A percentile compares a stretch with the other conserved stretches of the same genome.
These are phyloP conservation scores for Diaporthe velutina DNA, from an alignment of 2,329 filamentous ascomycete genomes.

Conservation along the genomic window DNA sequence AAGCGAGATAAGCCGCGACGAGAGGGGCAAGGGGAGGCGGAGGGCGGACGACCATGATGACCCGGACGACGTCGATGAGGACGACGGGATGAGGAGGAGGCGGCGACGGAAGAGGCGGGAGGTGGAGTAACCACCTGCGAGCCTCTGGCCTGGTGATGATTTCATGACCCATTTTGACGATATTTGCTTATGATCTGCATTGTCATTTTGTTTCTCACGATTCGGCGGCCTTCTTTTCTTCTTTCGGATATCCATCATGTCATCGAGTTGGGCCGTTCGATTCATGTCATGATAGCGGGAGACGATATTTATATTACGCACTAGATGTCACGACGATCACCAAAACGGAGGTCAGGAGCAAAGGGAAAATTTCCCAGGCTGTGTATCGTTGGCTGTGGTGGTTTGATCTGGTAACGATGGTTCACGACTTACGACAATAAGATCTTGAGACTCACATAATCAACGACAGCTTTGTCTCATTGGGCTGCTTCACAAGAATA, in stretches of 20 bases:
- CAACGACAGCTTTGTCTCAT: constrained; percentile 22
- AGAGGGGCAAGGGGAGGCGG: constrained; percentile 38
- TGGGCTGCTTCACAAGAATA: not conserved
- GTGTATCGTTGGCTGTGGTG: not conserved
- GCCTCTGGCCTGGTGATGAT: constrained; percentile 6
- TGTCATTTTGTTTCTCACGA: not conserved
- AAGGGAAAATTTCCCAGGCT: not conserved
- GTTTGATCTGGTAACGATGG: constrained; percentile 24
- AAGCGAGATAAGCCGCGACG: constrained; percentile 39
- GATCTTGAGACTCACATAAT: not conserved
- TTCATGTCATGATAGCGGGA: constrained; percentile 25
- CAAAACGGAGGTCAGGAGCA: constrained; percentile 15
- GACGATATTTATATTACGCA: constrained; percentile 20
- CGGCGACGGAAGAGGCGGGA: constrained; percentile 35
- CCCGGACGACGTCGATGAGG: constrained; percentile 36
- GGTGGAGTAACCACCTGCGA: constrained; percentile 11
- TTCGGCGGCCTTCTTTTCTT: not conserved
- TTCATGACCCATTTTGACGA: constrained; percentile 29
- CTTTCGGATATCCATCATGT: constrained; percentile 31
- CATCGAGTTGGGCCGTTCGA: not conserved
- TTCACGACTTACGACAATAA: constrained; percentile 30
- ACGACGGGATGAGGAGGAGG: constrained; percentile 42
- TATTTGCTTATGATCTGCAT: not conserved
- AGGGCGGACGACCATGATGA: constrained; percentile 36
- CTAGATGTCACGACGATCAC: constrained; percentile 12